These are phyloP conservation scores for Solanum chacoense DNA, from an alignment of 305 asterid genomes.

Conservation along the genomic window DNA sequence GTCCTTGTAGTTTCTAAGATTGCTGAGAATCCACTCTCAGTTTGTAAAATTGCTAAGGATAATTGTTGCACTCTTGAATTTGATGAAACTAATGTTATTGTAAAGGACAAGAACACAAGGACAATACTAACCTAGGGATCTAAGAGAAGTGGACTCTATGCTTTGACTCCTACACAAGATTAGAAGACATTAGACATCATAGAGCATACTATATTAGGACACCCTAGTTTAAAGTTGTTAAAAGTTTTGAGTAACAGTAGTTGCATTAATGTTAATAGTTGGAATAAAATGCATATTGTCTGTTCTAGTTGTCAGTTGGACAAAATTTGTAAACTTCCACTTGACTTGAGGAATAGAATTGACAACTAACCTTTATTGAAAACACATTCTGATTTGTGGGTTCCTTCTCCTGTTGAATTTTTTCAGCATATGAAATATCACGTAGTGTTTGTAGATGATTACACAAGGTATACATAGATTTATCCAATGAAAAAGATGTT, in stretches of 20 bases:
- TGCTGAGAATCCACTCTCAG: not conserved
- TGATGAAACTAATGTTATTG: not conserved
- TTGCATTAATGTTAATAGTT: not conserved
- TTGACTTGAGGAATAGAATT: not conserved
- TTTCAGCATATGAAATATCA: not conserved
- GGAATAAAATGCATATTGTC: not conserved
- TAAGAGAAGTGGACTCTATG: not conserved
- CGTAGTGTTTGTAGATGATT: not conserved
- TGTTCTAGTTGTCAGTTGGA: not conserved
- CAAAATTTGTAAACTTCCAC: not conserved
- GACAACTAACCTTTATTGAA: not conserved
- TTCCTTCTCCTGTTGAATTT: not conserved
- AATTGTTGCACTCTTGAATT: not conserved
- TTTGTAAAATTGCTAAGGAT: not conserved
- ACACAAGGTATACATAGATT: not conserved
- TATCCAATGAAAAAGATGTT: not conserved
- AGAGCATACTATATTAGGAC: not conserved
- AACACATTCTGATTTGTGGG: not conserved
- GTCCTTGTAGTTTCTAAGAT: not conserved
- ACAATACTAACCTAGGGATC: not conserved
- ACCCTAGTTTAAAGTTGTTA: not conserved
- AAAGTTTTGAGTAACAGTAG: not conserved
- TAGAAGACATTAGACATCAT: not conserved
- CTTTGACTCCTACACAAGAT: not conserved
- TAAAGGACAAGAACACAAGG: not conserved